These are phyloP conservation scores for Williopsis jadinii DNA, from an alignment of 1,139 yeast genomes.

Conservation along the genomic window DNA sequence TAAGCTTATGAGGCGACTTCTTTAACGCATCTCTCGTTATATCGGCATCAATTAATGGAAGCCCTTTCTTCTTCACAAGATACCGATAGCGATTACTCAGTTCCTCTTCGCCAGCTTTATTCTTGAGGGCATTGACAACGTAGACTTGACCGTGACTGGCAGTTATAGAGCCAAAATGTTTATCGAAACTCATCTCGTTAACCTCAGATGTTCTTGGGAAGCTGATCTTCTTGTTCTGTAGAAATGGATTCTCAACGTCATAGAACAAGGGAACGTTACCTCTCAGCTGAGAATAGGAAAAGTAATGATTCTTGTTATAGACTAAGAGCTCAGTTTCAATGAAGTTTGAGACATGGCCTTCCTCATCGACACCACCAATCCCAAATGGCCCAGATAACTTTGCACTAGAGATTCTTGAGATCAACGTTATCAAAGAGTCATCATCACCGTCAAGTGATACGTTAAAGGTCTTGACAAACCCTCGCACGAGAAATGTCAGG, in stretches of 20 bases:
- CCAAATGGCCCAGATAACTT: slow-evolving; percentile 59
- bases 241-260: slow-evolving; percentile 41
- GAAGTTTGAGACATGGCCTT: slow-evolving; percentile 60
- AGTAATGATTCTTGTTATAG: slow-evolving; percentile 43
- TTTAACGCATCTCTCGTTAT: slow-evolving; percentile 26
- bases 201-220: slow-evolving; percentile 57
- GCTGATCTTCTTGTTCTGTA: slow-evolving; percentile 43
- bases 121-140: slow-evolving; percentile 45
- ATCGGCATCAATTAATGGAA: slow-evolving; percentile 28
- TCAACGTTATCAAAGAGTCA: slow-evolving; percentile 49
- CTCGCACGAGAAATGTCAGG: slow-evolving; percentile 53
- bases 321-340: slow-evolving; percentile 62
- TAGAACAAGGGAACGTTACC: slow-evolving; percentile 71
- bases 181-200: slow-evolving; percentile 55
- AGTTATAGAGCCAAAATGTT: slow-evolving; percentile 53
- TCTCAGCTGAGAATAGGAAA: slow-evolving; percentile 51
- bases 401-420: slow-evolving; percentile 60
- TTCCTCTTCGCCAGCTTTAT: slow-evolving; percentile 33
- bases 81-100: slow-evolving; percentile 30
- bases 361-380: slow-evolving; percentile 64
- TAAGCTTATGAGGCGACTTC: slow-evolving; percentile 33
- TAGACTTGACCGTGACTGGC: slow-evolving; percentile 60
- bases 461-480: slow-evolving; percentile 58
- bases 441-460: slow-evolving; percentile 29
- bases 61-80: slow-evolving; percentile 21